Base-by-base conservation (phyloP, 768 basidiomycete species). In the Collybia sordida region DNA sequence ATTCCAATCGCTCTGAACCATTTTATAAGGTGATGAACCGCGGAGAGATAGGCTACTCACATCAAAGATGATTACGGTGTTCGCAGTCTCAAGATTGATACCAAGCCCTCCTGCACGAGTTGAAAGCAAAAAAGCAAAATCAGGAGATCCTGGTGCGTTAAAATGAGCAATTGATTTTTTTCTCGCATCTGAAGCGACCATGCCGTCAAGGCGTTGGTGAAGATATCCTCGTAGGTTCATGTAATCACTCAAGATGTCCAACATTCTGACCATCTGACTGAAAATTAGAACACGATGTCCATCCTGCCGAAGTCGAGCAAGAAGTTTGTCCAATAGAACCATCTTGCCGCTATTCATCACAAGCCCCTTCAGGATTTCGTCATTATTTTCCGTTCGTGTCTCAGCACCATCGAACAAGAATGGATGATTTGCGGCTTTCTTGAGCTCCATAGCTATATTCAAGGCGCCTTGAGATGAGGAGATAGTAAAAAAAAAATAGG, bases 31-130 rank as follows among this genome's bases (percentile, higher is more conserved):
- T 18, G 50, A 22, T 50, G 60, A 36, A 43, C 36, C 18, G 51
- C 39, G 14, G 1, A n/a, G 3, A 19, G 15, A 40, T 42, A 54
- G 49, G 49, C 45, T 31, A 72, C 92, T 72, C 68, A 91, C 89
- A 79, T 99, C 96, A 63, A 98, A 98, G 62, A 98, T 98, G 67
- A 98, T 96, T 60, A 98, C 96, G 2, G 97, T 99, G 70, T 99
- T 86, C 14, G 97, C 97, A 35, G 97, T 98, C 74, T 98, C 97
- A 55, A 99, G 77, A 71, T 99, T 99, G 78, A 99, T 97, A 42
- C 97, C 97, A 25, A 99, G 80, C 15, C 97, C 97, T 45, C 97
- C 97, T 28, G 97, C 97, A 55, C 97, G 85, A 12, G 97, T 99
- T 25, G 93, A 96, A 18, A 99, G 80, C 55, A 99, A 71, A 73